Evolutionary conservation across 345 rosid genomes (phyloP).

Genomic region (Moricandia arvensis): DNA sequence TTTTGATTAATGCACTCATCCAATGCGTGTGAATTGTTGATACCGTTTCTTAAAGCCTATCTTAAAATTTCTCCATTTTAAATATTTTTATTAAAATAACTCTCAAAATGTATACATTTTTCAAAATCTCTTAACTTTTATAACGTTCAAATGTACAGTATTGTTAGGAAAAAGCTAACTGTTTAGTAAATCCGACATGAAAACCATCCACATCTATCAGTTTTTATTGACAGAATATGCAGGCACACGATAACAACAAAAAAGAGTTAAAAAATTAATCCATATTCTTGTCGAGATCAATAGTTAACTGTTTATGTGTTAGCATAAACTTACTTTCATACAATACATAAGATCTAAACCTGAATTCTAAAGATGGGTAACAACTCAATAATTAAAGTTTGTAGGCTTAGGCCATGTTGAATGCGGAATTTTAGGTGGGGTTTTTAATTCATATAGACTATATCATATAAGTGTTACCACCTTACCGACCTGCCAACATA

Average conservation of each 20-base stretch:
- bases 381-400: too few relatives aligned
- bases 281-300: neutral
- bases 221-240: neutral
- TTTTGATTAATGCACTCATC: conserved; percentile 9
- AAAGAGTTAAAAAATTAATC: neutral
- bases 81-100: neutral
- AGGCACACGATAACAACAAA: neutral
- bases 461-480: neutral
- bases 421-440: too few relatives aligned
- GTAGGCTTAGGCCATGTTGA: too few relatives aligned
- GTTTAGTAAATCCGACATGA: neutral
- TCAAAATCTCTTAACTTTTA: neutral
- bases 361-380: neutral
- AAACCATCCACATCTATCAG: neutral
- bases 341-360: neutral
- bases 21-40: conserved; percentile 25
- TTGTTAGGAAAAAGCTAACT: neutral
- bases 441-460: neutral
- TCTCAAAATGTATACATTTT: neutral
- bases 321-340: neutral
- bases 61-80: neutral
- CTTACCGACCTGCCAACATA: neutral
- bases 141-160: neutral
- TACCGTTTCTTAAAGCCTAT: conserved; percentile 21
- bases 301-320: neutral